Percentiles rank a stretch among this genome's conserved stretches.
These are phyloP conservation scores for Coniosporium apollinis DNA, from an alignment of 495 filamentous ascomycete genomes.

Conservation along the genomic window DNA sequence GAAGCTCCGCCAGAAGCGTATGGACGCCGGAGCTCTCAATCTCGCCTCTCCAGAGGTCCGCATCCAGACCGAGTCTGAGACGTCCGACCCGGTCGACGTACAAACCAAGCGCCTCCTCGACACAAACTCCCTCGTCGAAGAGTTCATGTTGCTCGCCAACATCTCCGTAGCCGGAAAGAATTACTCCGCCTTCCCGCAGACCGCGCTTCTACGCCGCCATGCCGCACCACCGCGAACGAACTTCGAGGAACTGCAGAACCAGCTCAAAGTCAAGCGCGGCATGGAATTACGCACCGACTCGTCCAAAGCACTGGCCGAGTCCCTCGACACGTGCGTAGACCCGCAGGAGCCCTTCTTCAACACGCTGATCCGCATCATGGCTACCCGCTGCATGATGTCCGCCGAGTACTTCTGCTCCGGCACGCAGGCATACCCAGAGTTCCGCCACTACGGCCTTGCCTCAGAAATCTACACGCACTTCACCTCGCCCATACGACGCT, in stretches of 20 bases:
- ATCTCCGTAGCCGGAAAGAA: constrained; percentile 80
- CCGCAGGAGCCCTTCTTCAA: constrained; percentile 90
- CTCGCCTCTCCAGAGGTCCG: constrained; percentile 91
- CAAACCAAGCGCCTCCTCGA: constrained; percentile 87
- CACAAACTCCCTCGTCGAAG: constrained; percentile 94
- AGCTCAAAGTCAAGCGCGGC: constrained; percentile 68
- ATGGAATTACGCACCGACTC: constrained; percentile 66
- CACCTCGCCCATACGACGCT: constrained; percentile 89
- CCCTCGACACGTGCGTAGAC: constrained; percentile 71
- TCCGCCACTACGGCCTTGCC: constrained; percentile 90
- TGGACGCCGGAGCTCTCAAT: constrained; percentile 88
- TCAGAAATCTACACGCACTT: constrained; percentile 98
- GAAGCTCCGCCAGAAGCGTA: constrained; percentile 85
- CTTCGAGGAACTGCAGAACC: constrained; percentile 83
- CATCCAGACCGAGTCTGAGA: constrained; percentile 84
- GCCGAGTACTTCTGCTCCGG: constrained; percentile 96
- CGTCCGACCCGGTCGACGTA: constrained; percentile 88
- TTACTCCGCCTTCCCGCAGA: constrained; percentile 81
- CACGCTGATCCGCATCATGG: constrained; percentile 89
- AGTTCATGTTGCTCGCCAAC: constrained; percentile 99
- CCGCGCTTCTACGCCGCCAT: constrained; percentile 83
- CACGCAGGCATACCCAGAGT: constrained; percentile 80
- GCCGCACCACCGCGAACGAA: constrained; percentile 83
- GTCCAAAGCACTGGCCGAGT: constrained; percentile 79
- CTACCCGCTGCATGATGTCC: constrained; percentile 96